Evolutionary conservation across 495 filamentous ascomycete genomes (phyloP), one percentile per base, ranked within the genome.

Genomic region (Cairneyella variabilis): DNA sequence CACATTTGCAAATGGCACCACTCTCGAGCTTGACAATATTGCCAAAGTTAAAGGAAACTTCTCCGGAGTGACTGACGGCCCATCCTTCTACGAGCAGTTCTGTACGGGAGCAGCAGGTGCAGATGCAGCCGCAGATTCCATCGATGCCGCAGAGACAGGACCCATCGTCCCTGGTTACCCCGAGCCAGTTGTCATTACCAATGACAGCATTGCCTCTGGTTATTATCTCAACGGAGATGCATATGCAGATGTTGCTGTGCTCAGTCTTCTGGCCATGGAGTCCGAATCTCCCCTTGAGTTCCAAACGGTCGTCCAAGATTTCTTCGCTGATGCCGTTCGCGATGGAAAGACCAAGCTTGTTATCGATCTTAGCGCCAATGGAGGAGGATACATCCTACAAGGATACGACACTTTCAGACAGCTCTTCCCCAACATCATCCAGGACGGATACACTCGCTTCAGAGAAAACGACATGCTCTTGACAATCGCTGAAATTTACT

Each of bases 131-230:
- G 51, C 30, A 25, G 30, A 25, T 17, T 38, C 54, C 6, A 45
- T 51, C 23, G 42, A 57, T 1, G 32, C 43, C n/a, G 17, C 39
- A n/a, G 54, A 36, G 2, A 34, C 60, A 10, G 47, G 53, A 6
- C 41, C 59, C 2, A 28, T 63, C 23, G 51, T 54, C 10, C 44
- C 54, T n/a, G 79, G 79, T 32, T 83, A 81, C 58, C 79, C 79
- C 5, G 50, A 60, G 3, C 70, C 76, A 1, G 62, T 79, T 7
- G 66, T 79, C 17, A 55, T 65, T 12, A 67, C 72, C 11, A 64
- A 62, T 1, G 69, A 70, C 37, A 67, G 68, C 28, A 56, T 71
- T 21, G 74, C 76, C 5, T 71, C 71, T 0, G 78, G 78, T 6
- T 64, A 60, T 25, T 64, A 60, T 32, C 48, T 64, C 8, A 36